Evolutionary conservation across 108 stramenopile genomes (phyloP).

Genomic region (Nannochloropsis salina): DNA sequence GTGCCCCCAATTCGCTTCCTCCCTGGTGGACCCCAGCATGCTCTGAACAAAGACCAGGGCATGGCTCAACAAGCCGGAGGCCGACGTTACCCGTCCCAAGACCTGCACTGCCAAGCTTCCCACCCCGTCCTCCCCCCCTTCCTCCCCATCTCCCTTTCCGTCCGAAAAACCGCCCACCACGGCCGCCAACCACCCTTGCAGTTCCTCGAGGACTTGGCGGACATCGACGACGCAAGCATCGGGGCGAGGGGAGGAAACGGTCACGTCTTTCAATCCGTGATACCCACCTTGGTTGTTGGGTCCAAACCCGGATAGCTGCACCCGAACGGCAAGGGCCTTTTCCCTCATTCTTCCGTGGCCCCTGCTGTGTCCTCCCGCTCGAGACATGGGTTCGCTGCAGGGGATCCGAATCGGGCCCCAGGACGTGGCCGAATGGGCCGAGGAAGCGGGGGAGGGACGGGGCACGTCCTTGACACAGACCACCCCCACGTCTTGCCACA

Average conservation of each 20-base stretch:
- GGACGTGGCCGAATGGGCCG: not conserved
- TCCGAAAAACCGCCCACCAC: not conserved
- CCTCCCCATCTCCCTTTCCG: not conserved
- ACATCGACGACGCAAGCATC: not conserved
- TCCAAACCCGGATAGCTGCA: constrained; percentile 4
- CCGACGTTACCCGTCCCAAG: not conserved
- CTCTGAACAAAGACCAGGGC: not conserved
- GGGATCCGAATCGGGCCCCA: not conserved
- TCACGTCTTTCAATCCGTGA: not conserved
- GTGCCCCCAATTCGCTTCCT: not conserved
- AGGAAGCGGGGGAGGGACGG: not conserved
- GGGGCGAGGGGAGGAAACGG: not conserved
- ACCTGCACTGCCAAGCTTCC: not conserved
- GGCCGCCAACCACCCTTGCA: not conserved
- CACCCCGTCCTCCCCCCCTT: not conserved
- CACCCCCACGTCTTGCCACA: not conserved
- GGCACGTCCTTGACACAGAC: not conserved
- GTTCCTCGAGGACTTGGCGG: not conserved
- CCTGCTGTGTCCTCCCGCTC: not conserved
- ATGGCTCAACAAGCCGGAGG: not conserved
- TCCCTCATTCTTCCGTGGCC: not conserved
- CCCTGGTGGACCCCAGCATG: not conserved
- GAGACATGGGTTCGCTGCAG: not conserved
- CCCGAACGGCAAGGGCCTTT: not conserved
- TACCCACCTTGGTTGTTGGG: not conserved